Percentiles rank a stretch among this genome's conserved stretches.
Evolutionary conservation across 1,284 basidiomycete species (phyloP).

Genomic region (Tausonia pullulans): DNA sequence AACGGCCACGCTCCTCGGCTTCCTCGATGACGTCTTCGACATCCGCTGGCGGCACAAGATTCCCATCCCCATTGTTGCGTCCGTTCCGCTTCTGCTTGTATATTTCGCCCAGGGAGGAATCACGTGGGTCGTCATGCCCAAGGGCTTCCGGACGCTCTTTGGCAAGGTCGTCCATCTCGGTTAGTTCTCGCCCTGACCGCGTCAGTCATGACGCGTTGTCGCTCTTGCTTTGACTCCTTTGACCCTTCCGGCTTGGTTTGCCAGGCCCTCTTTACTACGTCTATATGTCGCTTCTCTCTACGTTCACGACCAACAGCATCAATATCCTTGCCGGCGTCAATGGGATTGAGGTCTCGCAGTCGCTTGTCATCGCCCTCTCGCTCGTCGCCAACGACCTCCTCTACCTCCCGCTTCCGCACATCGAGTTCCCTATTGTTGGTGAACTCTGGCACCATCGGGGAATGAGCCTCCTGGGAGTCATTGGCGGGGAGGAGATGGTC

Average conservation of each 20-base stretch:
- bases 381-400: constrained; percentile 85
- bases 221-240: constrained; percentile 1
- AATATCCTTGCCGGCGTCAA: constrained; percentile 98
- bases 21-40: constrained; percentile 95
- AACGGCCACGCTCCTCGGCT: constrained; percentile 86
- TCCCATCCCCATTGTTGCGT: constrained; percentile 90
- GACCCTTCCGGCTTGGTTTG: not conserved
- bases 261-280: constrained; percentile 86
- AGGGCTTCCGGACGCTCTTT: constrained; percentile 58
- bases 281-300: constrained; percentile 92
- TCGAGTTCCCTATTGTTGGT: constrained; percentile 54
- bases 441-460: constrained; percentile 49
- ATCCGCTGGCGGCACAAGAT: constrained; percentile 98
- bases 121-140: constrained; percentile 87
- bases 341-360: constrained; percentile 88
- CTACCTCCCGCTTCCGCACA: constrained; percentile 52
- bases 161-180: constrained; percentile 79
- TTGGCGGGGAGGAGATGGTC: constrained; percentile 71
- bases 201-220: not conserved
- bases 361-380: constrained; percentile 80
- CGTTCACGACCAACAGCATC: constrained; percentile 95
- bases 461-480: constrained; percentile 59
- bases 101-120: constrained; percentile 91
- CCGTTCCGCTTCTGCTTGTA: constrained; percentile 87
- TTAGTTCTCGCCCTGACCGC: constrained; percentile 32